Base-by-base conservation (phyloP, 1,284 basidiomycete genomes). In the Pascua guehoae region DNA sequence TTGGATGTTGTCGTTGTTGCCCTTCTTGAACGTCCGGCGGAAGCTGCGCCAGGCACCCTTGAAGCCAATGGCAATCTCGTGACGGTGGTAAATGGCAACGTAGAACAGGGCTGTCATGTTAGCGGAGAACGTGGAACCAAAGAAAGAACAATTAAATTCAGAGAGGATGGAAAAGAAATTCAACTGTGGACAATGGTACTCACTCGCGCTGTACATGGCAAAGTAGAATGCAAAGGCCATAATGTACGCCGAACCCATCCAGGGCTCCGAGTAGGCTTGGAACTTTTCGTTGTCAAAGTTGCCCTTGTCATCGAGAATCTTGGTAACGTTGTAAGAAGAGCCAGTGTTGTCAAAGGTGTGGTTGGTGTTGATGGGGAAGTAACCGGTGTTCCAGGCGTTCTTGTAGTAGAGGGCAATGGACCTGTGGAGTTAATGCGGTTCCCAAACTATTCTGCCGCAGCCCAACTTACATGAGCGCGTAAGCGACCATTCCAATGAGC, bases 51-150 rank as follows among this genome's bases (percentile, higher is more conserved):
- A 53, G 41, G 67, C 46, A 44, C 62, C 66, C 41, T 64, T 65
- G 67, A 79, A 74, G 12, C 78, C 75, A 36, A 63, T 61, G 2
- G 54, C 51, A 53, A 80, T 75, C 49, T 79, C 76, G 36, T 71
- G 70, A 2, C 78, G 68, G 66, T 80, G 76, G 63, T 75, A 79
- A 8, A 80, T 65, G 47, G 71, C 56, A 12, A 73, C 68, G 51
- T 80, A 77, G 4, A 32, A 32, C 24, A 32, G 24, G 24, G 24
- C 70, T 42, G 38, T 38, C 84, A 81, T 85, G 84, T 16, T 81
- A 49, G 43, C 42, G 51, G 36, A 42, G 44, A 40, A 5, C n/a
- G 12, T 18, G n/a, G n/a, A n/a, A n/a, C n/a, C n/a, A n/a, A n/a
- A n/a, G n/a, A n/a, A n/a, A n/a, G n/a, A n/a, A n/a, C n/a, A n/a